These are phyloP conservation scores for Starmerella apicola DNA, from an alignment of 805 yeast species.

Conservation along the genomic window DNA sequence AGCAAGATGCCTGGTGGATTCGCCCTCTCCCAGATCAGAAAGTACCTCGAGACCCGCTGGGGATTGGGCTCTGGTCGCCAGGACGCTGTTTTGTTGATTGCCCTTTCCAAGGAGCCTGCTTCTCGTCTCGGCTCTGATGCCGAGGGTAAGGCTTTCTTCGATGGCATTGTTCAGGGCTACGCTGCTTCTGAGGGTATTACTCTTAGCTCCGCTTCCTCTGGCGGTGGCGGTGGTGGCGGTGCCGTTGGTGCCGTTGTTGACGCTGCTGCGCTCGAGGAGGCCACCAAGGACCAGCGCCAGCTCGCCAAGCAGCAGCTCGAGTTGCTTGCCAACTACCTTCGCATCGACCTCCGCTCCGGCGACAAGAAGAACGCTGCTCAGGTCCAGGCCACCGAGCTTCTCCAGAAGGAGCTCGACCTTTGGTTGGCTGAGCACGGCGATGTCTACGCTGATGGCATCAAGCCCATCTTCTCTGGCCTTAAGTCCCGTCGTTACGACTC, in stretches of 20 bases:
- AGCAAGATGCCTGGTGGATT: conserved; percentile 99
- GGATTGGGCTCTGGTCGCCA: conserved; percentile 92
- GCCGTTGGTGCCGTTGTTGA: conserved; percentile 68
- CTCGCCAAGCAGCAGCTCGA: conserved; percentile 75
- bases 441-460: conserved; percentile 79
- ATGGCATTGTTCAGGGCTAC: conserved; percentile 67
- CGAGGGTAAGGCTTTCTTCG: conserved; percentile 86
- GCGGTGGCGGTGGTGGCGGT: conserved; percentile 36
- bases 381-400: conserved; percentile 68
- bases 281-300: conserved; percentile 55
- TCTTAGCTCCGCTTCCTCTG: conserved; percentile 53
- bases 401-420: conserved; percentile 84
- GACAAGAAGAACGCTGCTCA: conserved; percentile 72
- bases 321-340: conserved; percentile 87
- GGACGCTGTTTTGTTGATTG: conserved; percentile 72
- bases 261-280: conserved; percentile 84
- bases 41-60: conserved; percentile 81
- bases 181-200: conserved; percentile 74
- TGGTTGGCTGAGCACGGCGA: conserved; percentile 91
- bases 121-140: conserved; percentile 72
- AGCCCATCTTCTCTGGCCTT: conserved; percentile 77
- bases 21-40: conserved; percentile 81
- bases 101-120: conserved; percentile 84
- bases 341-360: conserved; percentile 82
- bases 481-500: conserved; percentile 96